Base-by-base conservation (phyloP, 257 asterid genomes). In the Ilex asprella region DNA sequence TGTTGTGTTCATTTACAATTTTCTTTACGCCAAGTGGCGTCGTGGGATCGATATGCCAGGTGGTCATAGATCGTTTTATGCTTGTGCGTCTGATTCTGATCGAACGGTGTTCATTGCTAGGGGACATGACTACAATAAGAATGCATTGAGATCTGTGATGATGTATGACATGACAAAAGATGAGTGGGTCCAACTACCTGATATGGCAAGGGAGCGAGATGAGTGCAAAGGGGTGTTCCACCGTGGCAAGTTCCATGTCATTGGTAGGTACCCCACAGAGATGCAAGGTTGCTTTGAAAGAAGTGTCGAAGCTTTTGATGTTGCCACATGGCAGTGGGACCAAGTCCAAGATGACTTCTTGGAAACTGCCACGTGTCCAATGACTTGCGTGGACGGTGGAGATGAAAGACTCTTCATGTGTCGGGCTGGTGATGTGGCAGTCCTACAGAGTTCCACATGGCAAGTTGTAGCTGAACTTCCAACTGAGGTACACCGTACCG, bases 11-110 rank as follows among this genome's bases (percentile, higher is more conserved):
- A 7, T 73, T 0, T 67, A 67, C 14, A 52, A 63, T 47, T 73
- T 67, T 51, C 11, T 67, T 31, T 50, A 66, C 6, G 65, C 62
- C 12, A 57, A 57, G 56, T 73, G 77, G 77, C 70, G 77, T 6
- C 49, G 16, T 2, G 77, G 77, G 15, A 50, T 66, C 29, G 62
- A 59, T 31, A 73, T 73, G 63, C 77, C 77, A 2, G 77, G 77
- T 16, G 43, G 57, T 30, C 55, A 16, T 0, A 63, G 66, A 41
- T 35, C 57, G 3, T 63, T 67, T 5, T 73, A 61, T 13, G 77
- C 70, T 12, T 73, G 77, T 5, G 66, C 67, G 2, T 67, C 77
- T 16, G 70, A 62, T 63, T 31, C 14, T 1, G 30, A 67, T 2
- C 41, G 55, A 2, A 14, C 12, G 3, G 60, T 73, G 35, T 29